A percentile compares a stretch with the other conserved stretches of the same genome.
phyloP scores from a whole-genome alignment of 768 basidiomycete genomes.

The Aureoboletus auriporus region DNA sequence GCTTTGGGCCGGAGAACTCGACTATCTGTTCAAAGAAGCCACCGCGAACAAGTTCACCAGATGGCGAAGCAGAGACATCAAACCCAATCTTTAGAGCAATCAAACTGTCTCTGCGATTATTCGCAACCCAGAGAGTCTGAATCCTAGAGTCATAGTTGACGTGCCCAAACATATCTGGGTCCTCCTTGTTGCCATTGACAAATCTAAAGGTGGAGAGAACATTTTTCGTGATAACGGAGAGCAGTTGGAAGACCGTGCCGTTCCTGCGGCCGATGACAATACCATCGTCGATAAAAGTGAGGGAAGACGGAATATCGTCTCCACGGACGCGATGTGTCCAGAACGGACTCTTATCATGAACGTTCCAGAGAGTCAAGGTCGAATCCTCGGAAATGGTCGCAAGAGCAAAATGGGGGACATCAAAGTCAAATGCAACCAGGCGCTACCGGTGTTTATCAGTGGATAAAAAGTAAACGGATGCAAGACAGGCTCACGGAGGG shows the following conservation, averaged over 20 bases:
- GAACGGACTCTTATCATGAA: conserved; percentile 72
- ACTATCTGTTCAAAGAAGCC: conserved; percentile 77
- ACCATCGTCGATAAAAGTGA: conserved; percentile 85
- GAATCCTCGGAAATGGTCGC: conserved; percentile 83
- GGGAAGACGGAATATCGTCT: conserved; percentile 76
- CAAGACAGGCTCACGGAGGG: conserved; percentile 51
- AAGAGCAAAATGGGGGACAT: conserved; percentile 69
- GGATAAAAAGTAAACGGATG: background rate
- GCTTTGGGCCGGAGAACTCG: conserved; percentile 79
- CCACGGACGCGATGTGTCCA: conserved; percentile 74
- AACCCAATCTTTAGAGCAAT: conserved; percentile 74
- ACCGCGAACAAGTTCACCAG: conserved; percentile 58
- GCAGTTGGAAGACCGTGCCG: conserved; percentile 79
- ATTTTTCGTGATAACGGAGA: conserved; percentile 68
- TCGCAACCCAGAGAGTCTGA: conserved; percentile 85
- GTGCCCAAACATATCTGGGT: conserved; percentile 85
- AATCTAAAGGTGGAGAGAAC: conserved; percentile 80
- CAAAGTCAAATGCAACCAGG: conserved; percentile 83
- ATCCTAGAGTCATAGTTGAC: conserved; percentile 81
- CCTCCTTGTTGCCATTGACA: conserved; percentile 63
- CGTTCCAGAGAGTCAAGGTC: conserved; percentile 77
- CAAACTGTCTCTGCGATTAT: conserved; percentile 79
- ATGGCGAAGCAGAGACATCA: conserved; percentile 51
- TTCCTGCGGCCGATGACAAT: conserved; percentile 80
- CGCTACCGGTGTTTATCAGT: conserved; percentile 41